Percentiles rank a stretch among this genome's conserved stretches.
Conservation (phyloP, 495 filamentous ascomycete species). For the Neurospora sp. region DNA sequence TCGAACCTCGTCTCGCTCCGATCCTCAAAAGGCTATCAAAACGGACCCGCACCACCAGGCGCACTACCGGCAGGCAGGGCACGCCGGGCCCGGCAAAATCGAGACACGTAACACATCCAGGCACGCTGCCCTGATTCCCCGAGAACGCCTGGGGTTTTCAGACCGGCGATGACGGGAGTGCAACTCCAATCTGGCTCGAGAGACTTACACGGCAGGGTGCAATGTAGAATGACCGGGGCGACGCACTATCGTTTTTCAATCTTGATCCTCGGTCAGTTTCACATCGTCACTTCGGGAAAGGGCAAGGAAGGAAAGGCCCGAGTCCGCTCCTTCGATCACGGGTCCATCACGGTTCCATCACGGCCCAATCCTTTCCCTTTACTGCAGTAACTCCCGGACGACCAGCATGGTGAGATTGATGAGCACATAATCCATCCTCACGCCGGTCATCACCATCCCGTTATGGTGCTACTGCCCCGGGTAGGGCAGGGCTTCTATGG, state of each 20-base stretch:
- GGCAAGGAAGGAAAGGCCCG: background rate
- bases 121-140: background rate
- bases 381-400: background rate
- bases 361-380: background rate
- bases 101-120: background rate
- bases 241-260: background rate
- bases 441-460: background rate
- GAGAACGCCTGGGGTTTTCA: background rate
- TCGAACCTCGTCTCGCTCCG: background rate
- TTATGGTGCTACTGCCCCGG: background rate
- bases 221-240: background rate
- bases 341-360: background rate
- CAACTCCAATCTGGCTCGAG: background rate
- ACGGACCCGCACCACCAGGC: background rate
- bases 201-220: background rate
- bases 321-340: background rate
- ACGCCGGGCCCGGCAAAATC: background rate
- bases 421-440: background rate
- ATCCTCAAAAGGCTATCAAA: background rate
- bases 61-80: background rate
- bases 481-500: background rate
- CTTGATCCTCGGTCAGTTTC: background rate
- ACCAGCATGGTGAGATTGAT: background rate
- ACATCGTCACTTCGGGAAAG: background rate
- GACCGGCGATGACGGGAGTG: background rate